phyloP scores from a whole-genome alignment of 2,329 filamentous ascomycete genomes.

The Amauroascus verrucosus region DNA sequence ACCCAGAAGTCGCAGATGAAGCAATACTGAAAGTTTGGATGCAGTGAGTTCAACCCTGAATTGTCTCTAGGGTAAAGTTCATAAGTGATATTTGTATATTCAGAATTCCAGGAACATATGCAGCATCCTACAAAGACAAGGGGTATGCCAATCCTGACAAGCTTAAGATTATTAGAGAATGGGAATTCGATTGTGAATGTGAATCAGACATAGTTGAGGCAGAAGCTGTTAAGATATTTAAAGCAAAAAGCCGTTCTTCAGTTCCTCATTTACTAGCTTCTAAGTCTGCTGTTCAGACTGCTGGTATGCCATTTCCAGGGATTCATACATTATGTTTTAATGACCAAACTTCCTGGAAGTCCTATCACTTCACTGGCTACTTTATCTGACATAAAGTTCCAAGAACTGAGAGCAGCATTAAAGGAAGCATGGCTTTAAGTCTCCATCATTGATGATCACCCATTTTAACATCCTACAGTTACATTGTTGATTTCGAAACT shows the following conservation, averaged over 20 bases:
- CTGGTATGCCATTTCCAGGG: not conserved
- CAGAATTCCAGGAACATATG: not conserved
- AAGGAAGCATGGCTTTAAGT: constrained; percentile 7
- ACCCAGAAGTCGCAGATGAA: constrained; percentile 1
- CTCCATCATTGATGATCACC: not conserved
- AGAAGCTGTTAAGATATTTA: not conserved
- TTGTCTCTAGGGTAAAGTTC: not conserved
- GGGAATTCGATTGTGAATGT: not conserved
- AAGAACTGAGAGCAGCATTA: not conserved
- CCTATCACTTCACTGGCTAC: not conserved
- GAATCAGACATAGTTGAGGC: not conserved
- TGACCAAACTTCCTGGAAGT: constrained; percentile 4
- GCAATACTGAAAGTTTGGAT: constrained; percentile 7
- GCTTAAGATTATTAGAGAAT: not conserved
- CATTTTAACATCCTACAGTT: not conserved
- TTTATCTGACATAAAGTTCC: not conserved
- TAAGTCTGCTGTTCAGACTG: not conserved
- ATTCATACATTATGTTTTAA: constrained; percentile 5
- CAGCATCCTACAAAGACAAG: not conserved
- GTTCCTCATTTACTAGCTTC: not conserved
- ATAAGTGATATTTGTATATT: not conserved
- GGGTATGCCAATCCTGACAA: not conserved
- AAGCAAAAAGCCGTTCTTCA: not conserved
- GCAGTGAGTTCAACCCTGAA: constrained; percentile 1
- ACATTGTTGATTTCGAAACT: too few species aligned